Evolutionary conservation across 805 yeast genomes (phyloP), one percentile per base, ranked within the genome.

Genomic region (Barnettozyma pratensis): DNA sequence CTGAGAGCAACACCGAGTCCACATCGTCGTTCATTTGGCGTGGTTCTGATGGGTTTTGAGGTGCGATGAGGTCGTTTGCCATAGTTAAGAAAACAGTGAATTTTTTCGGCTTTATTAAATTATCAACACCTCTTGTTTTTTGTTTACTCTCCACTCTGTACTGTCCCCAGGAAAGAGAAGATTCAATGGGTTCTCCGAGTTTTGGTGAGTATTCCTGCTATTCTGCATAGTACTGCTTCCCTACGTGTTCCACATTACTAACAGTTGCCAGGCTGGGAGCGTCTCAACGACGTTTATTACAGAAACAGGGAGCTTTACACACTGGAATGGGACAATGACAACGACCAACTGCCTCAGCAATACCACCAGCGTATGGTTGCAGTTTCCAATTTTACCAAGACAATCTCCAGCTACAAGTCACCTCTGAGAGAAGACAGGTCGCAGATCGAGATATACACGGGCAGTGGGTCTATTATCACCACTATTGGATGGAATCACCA

Each of bases 221-320:
- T 7, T 29, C 35, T n/a, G 5, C 9, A 25, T 6, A n/a, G 31
- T 32, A 10, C 11, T 5, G 34, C 27, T 12, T 11, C 10, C n/a
- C 27, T 32, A 32, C 3, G 36, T 28, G 25, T 7, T 5, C 12
- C 19, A 11, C 28, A 3, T 25, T 32, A 41, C 41, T 45, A 35
- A 41, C 39, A n/a, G 28, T 12, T 11, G 6, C n/a, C 41, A 52
- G 76, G 75, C 40, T 90, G 97, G 97, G 96, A 89, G 63, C 76
- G 83, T 54, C 73, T 90, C 19, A 81, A 79, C 46, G 80, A 81
- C 63, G 84, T 80, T 8, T 87, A 77, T 62, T 90, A 88, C 56
- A 71, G 85, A 47, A 72, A 75, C 14, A 65, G 83, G 47, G 75
- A 79, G 19, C 82, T 86, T 48, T 83, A 56, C 39, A 39, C 49